Evolutionary conservation across 2,329 filamentous ascomycete species (phyloP), one percentile per base, ranked within the genome.

Genomic region (Trichoderma arundinaceum): DNA sequence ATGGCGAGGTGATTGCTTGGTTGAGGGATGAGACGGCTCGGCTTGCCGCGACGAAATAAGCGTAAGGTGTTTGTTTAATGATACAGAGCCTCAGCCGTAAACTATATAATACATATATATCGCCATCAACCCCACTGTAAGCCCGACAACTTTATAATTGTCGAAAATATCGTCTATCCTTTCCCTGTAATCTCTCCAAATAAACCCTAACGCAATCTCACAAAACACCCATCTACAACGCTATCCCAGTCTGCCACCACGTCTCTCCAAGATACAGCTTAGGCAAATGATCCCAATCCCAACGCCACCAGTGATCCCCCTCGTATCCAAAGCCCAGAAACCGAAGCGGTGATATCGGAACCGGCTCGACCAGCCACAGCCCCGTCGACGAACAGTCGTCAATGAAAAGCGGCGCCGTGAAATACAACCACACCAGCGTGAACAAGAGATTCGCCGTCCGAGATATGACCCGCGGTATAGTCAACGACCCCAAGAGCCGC

Each of bases 311-410:
- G 1, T 82, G 78, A 71, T 91, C 88, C 0, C 84, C 86, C 17
- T 81, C 76, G 1, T 80, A 78, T 0, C 90, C 90, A 39, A 89
- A 80, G 0, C 90, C 89, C 15, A 94, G 39, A 1, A 83, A 85
- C 32, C 92, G 82, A n/a, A 93, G 73, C 0, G 84, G 73, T 62
- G 92, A 96, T 8, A 94, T 69, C 0, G 93, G 92, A n/a, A 96
- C 78, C 0, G 92, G 92, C 76, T 97, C 92, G 68, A 88, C 87
- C 13, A 96, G 77, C 91, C 91, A 97, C 0, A 96, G 72, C 0
- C 92, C 92, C 0, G 87, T 85, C 10, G 84, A 82, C 0, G 89
- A 84, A 74, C 96, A 88, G 72, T 97, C 94, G 73, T 96, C 87
- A 10, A 88, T 81, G n/a, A 97, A 82, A 41, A 88, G 75, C 46